A percentile compares a stretch with the other conserved stretches of the same genome.
Evolutionary conservation across 306 rosid genomes (phyloP).

Genomic region (Cucumis sativus): Cucumber_9930_V3 NC_026658.2:14688501-14689000

Average conservation of each 20-base stretch:
- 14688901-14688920: too few relatives aligned
- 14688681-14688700: neutral
- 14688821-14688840: too few relatives aligned
- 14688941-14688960: too few relatives aligned
- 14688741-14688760: neutral
- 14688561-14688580: neutral
- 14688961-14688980: too few relatives aligned
- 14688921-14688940: too few relatives aligned
- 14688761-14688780: neutral
- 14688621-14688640: neutral
- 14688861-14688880: too few relatives aligned
- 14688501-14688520: neutral
- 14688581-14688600: neutral
- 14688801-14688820: neutral
- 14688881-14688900: too few relatives aligned
- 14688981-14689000: too few relatives aligned
- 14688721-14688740: neutral
- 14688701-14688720: constrained; percentile 3
- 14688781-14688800: neutral
- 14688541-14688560: too few relatives aligned
- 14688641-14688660: neutral
- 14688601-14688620: neutral
- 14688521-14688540: neutral
- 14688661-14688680: neutral
- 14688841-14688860: too few relatives aligned